A percentile compares a stretch with the other conserved stretches of the same genome.
These are phyloP conservation scores for Metschnikowia kunwiensis DNA, from an alignment of 805 yeast species.

Conservation along the genomic window DNA sequence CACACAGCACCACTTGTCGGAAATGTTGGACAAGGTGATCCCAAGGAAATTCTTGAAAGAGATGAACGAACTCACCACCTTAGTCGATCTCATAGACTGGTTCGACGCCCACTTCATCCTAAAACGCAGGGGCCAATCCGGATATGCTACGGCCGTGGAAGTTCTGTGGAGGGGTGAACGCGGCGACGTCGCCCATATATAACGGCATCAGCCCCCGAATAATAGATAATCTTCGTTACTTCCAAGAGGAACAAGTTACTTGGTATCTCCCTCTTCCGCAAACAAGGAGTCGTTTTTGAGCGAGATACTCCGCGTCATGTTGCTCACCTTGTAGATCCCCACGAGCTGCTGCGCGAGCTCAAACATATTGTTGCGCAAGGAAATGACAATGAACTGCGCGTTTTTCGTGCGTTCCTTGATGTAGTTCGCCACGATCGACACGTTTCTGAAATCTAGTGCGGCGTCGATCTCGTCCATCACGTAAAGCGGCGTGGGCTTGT, in stretches of 20 bases:
- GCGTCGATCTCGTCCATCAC: slow-evolving; percentile 99
- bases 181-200: slow-evolving; percentile 16
- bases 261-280: slow-evolving; percentile 6
- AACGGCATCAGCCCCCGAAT: not conserved
- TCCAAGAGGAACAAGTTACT: not conserved
- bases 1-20: slow-evolving; percentile 81
- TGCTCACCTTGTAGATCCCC: slow-evolving; percentile 90
- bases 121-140: slow-evolving; percentile 62
- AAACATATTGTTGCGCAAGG: slow-evolving; percentile 95
- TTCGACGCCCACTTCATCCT: slow-evolving; percentile 69
- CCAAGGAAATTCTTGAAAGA: slow-evolving; percentile 37
- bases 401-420: slow-evolving; percentile 93
- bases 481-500: slow-evolving; percentile 94
- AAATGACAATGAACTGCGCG: slow-evolving; percentile 95
- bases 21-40: slow-evolving; percentile 68
- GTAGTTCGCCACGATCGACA: slow-evolving; percentile 95
- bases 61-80: slow-evolving; percentile 57
- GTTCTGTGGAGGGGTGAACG: slow-evolving; percentile 25
- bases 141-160: slow-evolving; percentile 56
- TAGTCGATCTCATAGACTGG: slow-evolving; percentile 75
- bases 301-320: slow-evolving; percentile 85
- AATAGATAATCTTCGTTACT: too few species aligned
- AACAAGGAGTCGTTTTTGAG: slow-evolving; percentile 59
- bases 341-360: slow-evolving; percentile 92
- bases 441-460: slow-evolving; percentile 94